Percentiles rank a stretch among this genome's conserved stretches.
These are phyloP conservation scores for Eucalyptus tenuipes DNA, from an alignment of 345 rosid genomes.

Conservation along the genomic window DNA sequence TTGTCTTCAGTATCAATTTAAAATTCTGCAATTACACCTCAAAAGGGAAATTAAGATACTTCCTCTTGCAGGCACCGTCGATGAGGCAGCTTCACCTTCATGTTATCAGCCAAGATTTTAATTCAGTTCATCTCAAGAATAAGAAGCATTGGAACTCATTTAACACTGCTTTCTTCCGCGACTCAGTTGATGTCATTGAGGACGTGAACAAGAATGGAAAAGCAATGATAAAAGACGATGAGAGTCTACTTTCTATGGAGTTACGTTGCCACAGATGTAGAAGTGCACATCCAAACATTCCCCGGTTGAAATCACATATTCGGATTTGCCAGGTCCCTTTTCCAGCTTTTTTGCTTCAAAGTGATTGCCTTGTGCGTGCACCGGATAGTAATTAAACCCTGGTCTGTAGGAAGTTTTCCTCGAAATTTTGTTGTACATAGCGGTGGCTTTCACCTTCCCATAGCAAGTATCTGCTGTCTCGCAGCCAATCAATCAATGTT, in stretches of 20 bases:
- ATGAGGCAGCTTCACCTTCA: conserved; percentile 84
- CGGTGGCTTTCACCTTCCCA: background rate
- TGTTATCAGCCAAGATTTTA: conserved; percentile 91
- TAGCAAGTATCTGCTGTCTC: background rate
- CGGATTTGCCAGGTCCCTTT: conserved; percentile 42
- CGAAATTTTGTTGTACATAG: background rate
- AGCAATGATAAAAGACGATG: conserved; percentile 32
- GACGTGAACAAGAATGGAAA: conserved; percentile 47
- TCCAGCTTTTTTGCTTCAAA: conserved; percentile 34
- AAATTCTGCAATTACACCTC: background rate
- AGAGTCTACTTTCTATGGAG: conserved; percentile 46
- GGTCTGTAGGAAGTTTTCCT: background rate
- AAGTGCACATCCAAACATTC: conserved; percentile 83
- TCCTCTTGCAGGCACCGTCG: conserved; percentile 44
- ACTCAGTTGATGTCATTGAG: conserved; percentile 73
- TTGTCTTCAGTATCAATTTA: background rate
- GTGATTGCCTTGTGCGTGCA: conserved; percentile 14
- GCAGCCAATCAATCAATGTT: background rate
- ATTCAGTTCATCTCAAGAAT: conserved; percentile 64
- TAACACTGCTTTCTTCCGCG: conserved; percentile 62
- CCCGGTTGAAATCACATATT: conserved; percentile 70
- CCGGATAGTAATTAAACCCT: background rate
- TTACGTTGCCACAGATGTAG: conserved; percentile 77
- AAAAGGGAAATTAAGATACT: background rate
- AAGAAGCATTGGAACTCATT: conserved; percentile 97